A percentile compares a stretch with the other conserved stretches of the same genome.
phyloP scores from a whole-genome alignment of 2,329 filamentous ascomycete species.

The Leptographium wingfieldii region DNA sequence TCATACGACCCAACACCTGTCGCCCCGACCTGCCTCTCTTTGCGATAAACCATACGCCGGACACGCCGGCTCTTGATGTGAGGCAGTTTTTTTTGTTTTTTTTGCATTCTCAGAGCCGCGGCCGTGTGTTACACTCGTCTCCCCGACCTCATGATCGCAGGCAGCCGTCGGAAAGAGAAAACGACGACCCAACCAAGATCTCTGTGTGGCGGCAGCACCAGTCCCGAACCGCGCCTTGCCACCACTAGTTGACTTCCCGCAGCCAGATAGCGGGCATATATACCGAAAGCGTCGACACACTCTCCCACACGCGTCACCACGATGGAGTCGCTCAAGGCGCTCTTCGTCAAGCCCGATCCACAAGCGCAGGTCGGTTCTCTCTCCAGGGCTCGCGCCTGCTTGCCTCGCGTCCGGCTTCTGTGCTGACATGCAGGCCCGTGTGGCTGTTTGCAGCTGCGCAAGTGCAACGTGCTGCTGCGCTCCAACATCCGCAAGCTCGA shows the following conservation, averaged over 20 bases:
- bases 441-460: slow-evolving; percentile 55
- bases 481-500: slow-evolving; percentile 88
- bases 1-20: background rate
- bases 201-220: background rate
- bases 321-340: slow-evolving; percentile 79
- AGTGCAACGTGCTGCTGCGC: slow-evolving; percentile 86
- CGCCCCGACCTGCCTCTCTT: background rate
- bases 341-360: slow-evolving; percentile 88
- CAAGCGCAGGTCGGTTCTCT: slow-evolving; percentile 65
- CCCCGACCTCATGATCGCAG: background rate
- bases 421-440: background rate
- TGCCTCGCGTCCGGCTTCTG: background rate
- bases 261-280: background rate
- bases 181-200: background rate
- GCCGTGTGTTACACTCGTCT: background rate
- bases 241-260: background rate
- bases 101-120: background rate
- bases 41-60: background rate
- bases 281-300: background rate
- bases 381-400: no score
- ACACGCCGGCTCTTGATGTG: background rate
- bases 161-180: background rate
- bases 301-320: slow-evolving; percentile 12
- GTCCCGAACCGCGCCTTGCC: background rate
- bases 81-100: background rate